Evolutionary conservation across 805 yeast species (phyloP), one percentile per base, ranked within the genome.

Genomic region (Candida silvatica): DNA sequence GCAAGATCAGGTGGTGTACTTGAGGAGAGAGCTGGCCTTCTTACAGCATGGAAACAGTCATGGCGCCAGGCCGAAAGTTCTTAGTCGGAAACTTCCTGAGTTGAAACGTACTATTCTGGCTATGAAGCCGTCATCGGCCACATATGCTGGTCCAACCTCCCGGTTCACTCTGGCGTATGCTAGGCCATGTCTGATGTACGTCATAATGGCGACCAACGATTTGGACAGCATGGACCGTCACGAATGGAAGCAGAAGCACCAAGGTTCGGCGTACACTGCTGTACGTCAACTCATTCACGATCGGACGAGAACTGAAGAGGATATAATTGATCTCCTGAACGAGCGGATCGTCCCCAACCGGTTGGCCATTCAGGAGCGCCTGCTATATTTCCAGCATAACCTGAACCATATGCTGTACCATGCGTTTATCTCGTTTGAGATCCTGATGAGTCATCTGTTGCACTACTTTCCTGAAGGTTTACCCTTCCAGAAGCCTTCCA

Each of bases 281-380:
- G n/a, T n/a, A n/a, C n/a, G n/a, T n/a, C n/a, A n/a, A n/a, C n/a
- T n/a, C n/a, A n/a, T n/a, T n/a, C n/a, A n/a, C n/a, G n/a, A n/a
- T n/a, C n/a, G n/a, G n/a, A n/a, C n/a, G n/a, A n/a, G n/a, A 14
- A 8, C 11, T 12, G 12, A 31, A 9, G 29, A 32, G 15, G 29
- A 32, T 7, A 12, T 17, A 6, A 12, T 23, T 14, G 19, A 15
- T 7, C 8, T 17, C 14, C 23, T 32, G 8, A 15, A 32, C 15
- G 12, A 14, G 17, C 16, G 15, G 15, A 18, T 41, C 3, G 11
- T 18, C 11, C 46, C 47, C 2, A 27, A 44, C 28, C 41, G 39
- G 26, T 37, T 39, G 6, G 54, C 55, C 2, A 29, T 48, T 14
- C n/a, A 34, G 4, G 56, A 52, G 32, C 33, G 51, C 31, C 8